phyloP scores from a whole-genome alignment of 371 early-diverging fungal species.

The Syncephalastrum sp. region DNA sequence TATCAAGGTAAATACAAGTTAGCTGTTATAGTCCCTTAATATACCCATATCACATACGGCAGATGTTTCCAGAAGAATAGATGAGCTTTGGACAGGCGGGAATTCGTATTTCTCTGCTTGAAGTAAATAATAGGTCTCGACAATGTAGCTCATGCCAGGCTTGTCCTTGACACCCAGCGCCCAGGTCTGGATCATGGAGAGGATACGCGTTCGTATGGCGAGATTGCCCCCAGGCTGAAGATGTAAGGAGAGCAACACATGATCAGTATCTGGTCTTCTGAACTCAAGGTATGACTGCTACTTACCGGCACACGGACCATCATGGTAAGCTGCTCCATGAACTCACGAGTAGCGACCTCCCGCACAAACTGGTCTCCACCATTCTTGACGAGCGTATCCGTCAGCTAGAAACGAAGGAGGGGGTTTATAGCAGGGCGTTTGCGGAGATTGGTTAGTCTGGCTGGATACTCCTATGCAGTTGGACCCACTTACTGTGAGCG shows the following conservation, averaged over 20 bases:
- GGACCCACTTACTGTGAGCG: constrained; percentile 67
- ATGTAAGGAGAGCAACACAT: not conserved
- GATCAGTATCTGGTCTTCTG: not conserved
- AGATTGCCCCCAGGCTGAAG: constrained; percentile 50
- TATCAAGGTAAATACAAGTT: not conserved
- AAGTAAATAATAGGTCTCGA: constrained; percentile 74
- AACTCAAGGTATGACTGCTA: not conserved
- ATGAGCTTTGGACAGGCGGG: constrained; percentile 66
- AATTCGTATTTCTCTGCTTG: constrained; percentile 78
- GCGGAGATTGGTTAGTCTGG: not conserved
- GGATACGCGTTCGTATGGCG: constrained; percentile 73
- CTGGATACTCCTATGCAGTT: not conserved
- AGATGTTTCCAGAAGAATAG: constrained; percentile 67
- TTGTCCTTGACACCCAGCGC: constrained; percentile 77
- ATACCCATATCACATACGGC: constrained; percentile 44
- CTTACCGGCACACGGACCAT: constrained; percentile 70
- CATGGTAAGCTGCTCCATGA: constrained; percentile 79
- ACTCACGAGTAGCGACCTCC: constrained; percentile 90
- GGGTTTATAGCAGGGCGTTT: not conserved
- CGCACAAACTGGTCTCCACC: constrained; percentile 84
- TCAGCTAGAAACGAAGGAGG: constrained; percentile 51
- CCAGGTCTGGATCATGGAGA: constrained; percentile 87
- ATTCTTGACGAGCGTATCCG: constrained; percentile 95
- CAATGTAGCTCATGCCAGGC: constrained; percentile 73
- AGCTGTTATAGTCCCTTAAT: too few species aligned